phyloP scores from a whole-genome alignment of 106 monocot genomes.

The Vanilla planifolia region DNA sequence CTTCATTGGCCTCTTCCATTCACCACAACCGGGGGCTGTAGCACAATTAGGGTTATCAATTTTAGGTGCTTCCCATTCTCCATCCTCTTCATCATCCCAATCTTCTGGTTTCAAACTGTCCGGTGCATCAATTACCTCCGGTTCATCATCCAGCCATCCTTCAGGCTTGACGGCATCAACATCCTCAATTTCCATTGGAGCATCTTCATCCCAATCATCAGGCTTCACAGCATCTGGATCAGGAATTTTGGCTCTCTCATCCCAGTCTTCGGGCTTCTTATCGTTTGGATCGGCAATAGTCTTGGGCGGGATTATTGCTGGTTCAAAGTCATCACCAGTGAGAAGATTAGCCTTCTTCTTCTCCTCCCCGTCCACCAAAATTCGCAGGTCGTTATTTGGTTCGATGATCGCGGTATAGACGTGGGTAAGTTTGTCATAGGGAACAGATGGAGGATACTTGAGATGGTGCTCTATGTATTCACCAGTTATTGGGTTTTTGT shows the following conservation, averaged over 20 bases:
- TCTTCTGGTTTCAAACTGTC: constrained; percentile 57
- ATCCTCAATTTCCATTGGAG: constrained; percentile 74
- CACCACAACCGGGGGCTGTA: constrained; percentile 70
- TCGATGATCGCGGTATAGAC: constrained; percentile 79
- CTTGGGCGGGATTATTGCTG: constrained; percentile 60
- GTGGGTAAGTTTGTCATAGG: constrained; percentile 53
- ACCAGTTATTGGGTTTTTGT: constrained; percentile 55
- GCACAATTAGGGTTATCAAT: constrained; percentile 79
- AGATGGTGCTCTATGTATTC: constrained; percentile 57
- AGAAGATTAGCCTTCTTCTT: constrained; percentile 71
- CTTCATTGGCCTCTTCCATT: constrained; percentile 79
- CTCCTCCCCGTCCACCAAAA: constrained; percentile 81
- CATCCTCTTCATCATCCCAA: constrained; percentile 72
- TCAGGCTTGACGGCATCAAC: constrained; percentile 75
- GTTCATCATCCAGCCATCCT: constrained; percentile 90
- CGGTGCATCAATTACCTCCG: constrained; percentile 80
- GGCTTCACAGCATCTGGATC: constrained; percentile 79
- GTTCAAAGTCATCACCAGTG: constrained; percentile 67
- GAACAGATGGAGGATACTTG: constrained; percentile 48
- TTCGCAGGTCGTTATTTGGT: constrained; percentile 53
- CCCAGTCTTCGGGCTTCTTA: constrained; percentile 92
- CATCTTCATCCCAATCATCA: constrained; percentile 93
- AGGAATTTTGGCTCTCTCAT: constrained; percentile 73
- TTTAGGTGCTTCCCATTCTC: constrained; percentile 71
- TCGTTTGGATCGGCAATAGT: constrained; percentile 83